Evolutionary conservation across 2,329 filamentous ascomycete genomes (phyloP).

Genomic region (Aspergillus sp.): DNA sequence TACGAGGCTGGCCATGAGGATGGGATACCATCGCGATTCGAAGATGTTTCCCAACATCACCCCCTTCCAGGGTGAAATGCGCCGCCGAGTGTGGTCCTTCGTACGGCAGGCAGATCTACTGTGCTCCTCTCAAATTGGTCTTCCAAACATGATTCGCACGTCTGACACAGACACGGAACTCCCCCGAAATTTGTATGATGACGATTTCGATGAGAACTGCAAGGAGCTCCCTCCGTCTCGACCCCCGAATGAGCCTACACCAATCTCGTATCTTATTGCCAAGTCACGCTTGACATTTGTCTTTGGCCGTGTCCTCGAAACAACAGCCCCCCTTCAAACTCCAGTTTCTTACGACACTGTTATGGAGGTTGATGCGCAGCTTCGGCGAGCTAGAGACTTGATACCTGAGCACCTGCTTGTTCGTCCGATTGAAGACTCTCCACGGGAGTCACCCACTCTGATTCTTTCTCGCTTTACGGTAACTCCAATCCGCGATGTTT

Average conservation of each 20-base stretch:
- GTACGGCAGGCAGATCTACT: conserved; percentile 63
- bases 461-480: conserved; percentile 79
- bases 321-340: conserved; percentile 43
- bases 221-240: conserved; percentile 58
- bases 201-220: conserved; percentile 62
- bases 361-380: conserved; percentile 60
- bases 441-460: conserved; percentile 66
- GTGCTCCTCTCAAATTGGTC: conserved; percentile 67
- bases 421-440: conserved; percentile 70
- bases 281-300: conserved; percentile 46
- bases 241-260: conserved; percentile 61
- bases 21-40: conserved; percentile 66
- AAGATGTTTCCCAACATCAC: conserved; percentile 61
- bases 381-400: conserved; percentile 61
- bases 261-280: conserved; percentile 52
- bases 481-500: conserved; percentile 14
- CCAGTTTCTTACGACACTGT: conserved; percentile 60
- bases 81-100: conserved; percentile 52
- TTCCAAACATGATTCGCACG: conserved; percentile 66
- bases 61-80: conserved; percentile 63
- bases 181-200: conserved; percentile 65
- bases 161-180: conserved; percentile 64
- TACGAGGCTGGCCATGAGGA: conserved; percentile 64
- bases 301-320: conserved; percentile 49
- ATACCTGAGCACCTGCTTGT: conserved; percentile 80